Evolutionary conservation across 2,329 filamentous ascomycete genomes (phyloP).

Genomic region (Stachybotrys echinatus): DNA sequence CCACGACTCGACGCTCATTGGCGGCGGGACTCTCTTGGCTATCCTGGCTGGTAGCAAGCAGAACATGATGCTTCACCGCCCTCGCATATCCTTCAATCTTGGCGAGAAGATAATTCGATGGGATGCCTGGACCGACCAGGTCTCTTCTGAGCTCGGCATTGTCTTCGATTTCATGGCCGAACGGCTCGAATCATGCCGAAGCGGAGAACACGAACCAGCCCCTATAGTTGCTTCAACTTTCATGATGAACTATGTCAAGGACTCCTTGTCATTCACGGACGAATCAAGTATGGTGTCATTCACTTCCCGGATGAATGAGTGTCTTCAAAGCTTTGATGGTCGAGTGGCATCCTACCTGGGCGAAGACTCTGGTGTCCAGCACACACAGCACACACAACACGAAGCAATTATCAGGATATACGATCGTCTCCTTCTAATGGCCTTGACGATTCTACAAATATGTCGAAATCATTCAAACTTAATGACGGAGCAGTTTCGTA

Average conservation of each 20-base stretch:
- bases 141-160: conserved; percentile 57
- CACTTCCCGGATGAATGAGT: conserved; percentile 35
- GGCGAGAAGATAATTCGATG: conserved; percentile 46
- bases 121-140: conserved; percentile 50
- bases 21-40: conserved; percentile 43
- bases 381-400: background rate
- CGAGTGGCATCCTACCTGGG: conserved; percentile 16
- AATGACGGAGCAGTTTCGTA: conserved; percentile 30
- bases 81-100: conserved; percentile 36
- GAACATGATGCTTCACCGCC: conserved; percentile 16
- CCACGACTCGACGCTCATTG: conserved; percentile 54
- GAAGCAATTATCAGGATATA: conserved; percentile 17
- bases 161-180: conserved; percentile 55
- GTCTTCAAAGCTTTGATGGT: conserved; percentile 33
- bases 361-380: background rate
- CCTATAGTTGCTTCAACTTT: conserved; percentile 38
- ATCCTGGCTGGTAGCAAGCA: background rate
- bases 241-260: conserved; percentile 41
- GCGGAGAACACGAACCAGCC: no score
- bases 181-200: conserved; percentile 22
- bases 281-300: conserved; percentile 33
- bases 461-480: conserved; percentile 29
- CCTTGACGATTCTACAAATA: conserved; percentile 33
- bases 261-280: conserved; percentile 33
- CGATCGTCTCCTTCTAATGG: conserved; percentile 24